A percentile compares a stretch with the other conserved stretches of the same genome.
Conservation (phyloP, 2,329 filamentous ascomycete species). For the Arthrobotrys sinensis region DNA sequence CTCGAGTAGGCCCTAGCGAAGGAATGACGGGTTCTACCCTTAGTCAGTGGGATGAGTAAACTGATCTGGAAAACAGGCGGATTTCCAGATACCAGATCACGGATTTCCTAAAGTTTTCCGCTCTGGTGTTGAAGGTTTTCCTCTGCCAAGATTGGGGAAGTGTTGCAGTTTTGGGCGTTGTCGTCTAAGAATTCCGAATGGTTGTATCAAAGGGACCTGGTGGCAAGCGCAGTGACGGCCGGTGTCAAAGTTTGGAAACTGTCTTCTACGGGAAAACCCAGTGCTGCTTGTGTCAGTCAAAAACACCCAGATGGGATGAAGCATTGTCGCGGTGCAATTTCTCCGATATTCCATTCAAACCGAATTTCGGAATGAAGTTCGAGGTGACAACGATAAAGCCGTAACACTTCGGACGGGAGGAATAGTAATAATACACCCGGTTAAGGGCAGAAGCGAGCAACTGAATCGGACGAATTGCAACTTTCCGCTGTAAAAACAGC, state of each 20-base stretch:
- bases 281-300: constrained; percentile 35
- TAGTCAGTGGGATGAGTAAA: constrained; percentile 20
- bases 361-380: constrained; percentile 7
- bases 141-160: constrained; percentile 9
- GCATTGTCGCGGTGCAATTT: constrained; percentile 17
- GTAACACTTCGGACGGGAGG: constrained; percentile 28
- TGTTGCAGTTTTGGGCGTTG: constrained; percentile 52
- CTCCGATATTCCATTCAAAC: constrained; percentile 18
- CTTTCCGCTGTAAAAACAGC: constrained; percentile 43
- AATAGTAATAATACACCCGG: constrained; percentile 29
- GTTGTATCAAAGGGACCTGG: constrained; percentile 16
- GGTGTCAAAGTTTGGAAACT: constrained; percentile 42
- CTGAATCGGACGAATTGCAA: constrained; percentile 47
- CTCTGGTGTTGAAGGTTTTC: not conserved
- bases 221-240: constrained; percentile 24
- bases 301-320: constrained; percentile 29
- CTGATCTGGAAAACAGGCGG: not conserved
- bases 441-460: constrained; percentile 20
- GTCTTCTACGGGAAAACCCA: constrained; percentile 33
- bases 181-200: constrained; percentile 24
- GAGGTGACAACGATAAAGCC: constrained; percentile 19
- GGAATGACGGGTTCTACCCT: constrained; percentile 19
- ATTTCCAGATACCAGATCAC: not conserved
- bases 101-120: constrained; percentile 1
- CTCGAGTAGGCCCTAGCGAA: constrained; percentile 39